phyloP scores from a whole-genome alignment of 345 rosid genomes.

The Stellera chamaejasme region DNA sequence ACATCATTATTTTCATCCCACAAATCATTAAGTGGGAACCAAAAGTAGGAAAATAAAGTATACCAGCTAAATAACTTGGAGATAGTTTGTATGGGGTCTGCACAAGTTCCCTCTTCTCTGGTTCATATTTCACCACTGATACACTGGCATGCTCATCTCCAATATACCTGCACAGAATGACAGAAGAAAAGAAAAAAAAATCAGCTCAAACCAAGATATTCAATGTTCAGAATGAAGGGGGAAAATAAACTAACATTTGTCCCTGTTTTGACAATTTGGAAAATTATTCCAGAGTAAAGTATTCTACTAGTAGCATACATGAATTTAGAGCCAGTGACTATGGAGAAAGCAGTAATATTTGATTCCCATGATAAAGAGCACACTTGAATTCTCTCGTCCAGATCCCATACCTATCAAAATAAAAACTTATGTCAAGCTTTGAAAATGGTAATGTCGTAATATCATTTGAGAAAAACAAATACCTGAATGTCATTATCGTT shows the following conservation, averaged over 20 bases:
- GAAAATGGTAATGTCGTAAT: not conserved
- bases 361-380: slow-evolving; percentile 49
- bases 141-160: slow-evolving; percentile 52
- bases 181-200: slow-evolving; percentile 5
- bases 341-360: slow-evolving; percentile 57
- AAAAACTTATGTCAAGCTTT: slow-evolving; percentile 1
- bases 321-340: slow-evolving; percentile 43
- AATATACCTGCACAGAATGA: slow-evolving; percentile 29
- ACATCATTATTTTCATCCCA: not conserved
- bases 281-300: slow-evolving; percentile 9
- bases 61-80: slow-evolving; percentile 39
- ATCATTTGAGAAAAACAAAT: slow-evolving; percentile 10
- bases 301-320: slow-evolving; percentile 29
- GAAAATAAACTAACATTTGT: slow-evolving; percentile 7
- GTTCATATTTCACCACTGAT: slow-evolving; percentile 46
- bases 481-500: slow-evolving; percentile 62
- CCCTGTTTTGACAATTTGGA: slow-evolving; percentile 4
- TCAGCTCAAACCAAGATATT: not conserved
- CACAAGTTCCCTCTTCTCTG: slow-evolving; percentile 32
- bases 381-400: slow-evolving; percentile 36
- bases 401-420: slow-evolving; percentile 55
- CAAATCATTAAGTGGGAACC: not conserved
- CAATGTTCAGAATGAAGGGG: not conserved
- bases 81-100: slow-evolving; percentile 45
- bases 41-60: slow-evolving; percentile 6